Percentiles rank a stretch among this genome's conserved stretches.
Conservation (phyloP, 1,284 basidiomycete species). For the Fistulinella cinereoalba region DNA sequence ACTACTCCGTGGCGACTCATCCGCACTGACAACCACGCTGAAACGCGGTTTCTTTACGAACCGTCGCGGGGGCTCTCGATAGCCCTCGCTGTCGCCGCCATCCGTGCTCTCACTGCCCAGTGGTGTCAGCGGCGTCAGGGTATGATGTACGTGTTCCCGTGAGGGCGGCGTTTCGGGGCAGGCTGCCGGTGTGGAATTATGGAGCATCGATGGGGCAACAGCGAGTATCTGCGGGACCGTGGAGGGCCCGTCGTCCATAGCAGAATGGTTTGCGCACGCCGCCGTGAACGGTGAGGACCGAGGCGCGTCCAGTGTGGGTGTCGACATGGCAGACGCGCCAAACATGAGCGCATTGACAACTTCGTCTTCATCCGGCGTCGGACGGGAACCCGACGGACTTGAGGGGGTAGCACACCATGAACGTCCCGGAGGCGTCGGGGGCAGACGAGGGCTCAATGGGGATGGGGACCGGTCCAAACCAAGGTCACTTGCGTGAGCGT, state of each 20-base stretch:
- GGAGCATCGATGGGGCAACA: conserved; percentile 16
- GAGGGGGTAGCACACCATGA: conserved; percentile 12
- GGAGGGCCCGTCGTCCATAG: neutral
- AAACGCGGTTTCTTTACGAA: neutral
- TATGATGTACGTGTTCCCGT: neutral
- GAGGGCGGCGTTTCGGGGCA: too few relatives aligned
- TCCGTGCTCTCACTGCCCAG: conserved; percentile 4
- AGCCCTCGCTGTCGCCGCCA: neutral
- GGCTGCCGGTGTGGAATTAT: too few relatives aligned
- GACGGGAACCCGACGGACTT: neutral
- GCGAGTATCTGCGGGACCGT: neutral
- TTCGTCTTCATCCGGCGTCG: conserved; percentile 22
- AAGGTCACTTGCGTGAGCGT: too few relatives aligned
- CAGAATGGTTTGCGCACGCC: too few relatives aligned
- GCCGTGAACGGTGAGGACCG: neutral
- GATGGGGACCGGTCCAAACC: too few relatives aligned
- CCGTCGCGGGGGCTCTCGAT: too few relatives aligned
- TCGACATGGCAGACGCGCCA: conserved; percentile 12
- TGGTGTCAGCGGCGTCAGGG: conserved; percentile 13
- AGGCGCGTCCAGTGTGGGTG: conserved; percentile 1
- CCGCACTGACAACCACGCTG: neutral
- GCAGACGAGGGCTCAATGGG: neutral
- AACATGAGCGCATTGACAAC: conserved; percentile 16
- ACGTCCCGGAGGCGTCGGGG: neutral
- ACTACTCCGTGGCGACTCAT: neutral